Evolutionary conservation across 2,329 filamentous ascomycete genomes (phyloP).

Genomic region (Didymella lethalis): DNA sequence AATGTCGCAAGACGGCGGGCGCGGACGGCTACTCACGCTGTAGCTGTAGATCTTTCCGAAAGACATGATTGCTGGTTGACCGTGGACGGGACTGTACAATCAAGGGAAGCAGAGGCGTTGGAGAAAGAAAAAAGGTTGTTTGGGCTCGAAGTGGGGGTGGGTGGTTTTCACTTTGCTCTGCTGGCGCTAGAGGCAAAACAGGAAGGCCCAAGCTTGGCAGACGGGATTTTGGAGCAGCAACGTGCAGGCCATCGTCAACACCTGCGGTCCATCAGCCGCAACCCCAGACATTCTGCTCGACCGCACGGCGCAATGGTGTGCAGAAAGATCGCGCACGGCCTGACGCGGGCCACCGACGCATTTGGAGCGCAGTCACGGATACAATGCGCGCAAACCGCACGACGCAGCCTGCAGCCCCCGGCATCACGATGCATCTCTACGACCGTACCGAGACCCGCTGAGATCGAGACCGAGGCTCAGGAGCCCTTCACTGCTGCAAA

Average conservation of each 20-base stretch:
- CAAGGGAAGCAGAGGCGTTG: constrained; percentile 36
- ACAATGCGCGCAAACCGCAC: constrained; percentile 36
- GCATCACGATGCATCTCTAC: constrained; percentile 47
- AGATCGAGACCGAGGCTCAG: constrained; percentile 31
- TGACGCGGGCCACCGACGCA: constrained; percentile 39
- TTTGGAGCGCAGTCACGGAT: constrained; percentile 31
- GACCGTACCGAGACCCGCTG: constrained; percentile 32
- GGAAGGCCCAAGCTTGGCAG: constrained; percentile 16
- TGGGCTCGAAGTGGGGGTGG: constrained; percentile 37
- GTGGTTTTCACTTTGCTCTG: constrained; percentile 35
- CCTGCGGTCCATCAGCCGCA: constrained; percentile 19
- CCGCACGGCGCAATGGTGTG: constrained; percentile 38
- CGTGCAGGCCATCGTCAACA: constrained; percentile 22
- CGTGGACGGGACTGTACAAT: constrained; percentile 40
- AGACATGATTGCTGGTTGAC: constrained; percentile 71
- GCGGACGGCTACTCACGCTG: constrained; percentile 57
- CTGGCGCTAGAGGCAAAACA: constrained; percentile 5
- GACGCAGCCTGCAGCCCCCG: constrained; percentile 28
- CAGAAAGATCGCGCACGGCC: constrained; percentile 41
- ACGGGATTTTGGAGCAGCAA: constrained; percentile 11
- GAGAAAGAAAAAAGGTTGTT: constrained; percentile 38
- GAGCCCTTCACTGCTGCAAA: constrained; percentile 54
- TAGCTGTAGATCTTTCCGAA: constrained; percentile 98
- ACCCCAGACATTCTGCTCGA: constrained; percentile 16
- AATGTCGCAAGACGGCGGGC: constrained; percentile 6